Conservation (phyloP, 805 yeast genomes). For the Dipodascopsis tothii region DNA sequence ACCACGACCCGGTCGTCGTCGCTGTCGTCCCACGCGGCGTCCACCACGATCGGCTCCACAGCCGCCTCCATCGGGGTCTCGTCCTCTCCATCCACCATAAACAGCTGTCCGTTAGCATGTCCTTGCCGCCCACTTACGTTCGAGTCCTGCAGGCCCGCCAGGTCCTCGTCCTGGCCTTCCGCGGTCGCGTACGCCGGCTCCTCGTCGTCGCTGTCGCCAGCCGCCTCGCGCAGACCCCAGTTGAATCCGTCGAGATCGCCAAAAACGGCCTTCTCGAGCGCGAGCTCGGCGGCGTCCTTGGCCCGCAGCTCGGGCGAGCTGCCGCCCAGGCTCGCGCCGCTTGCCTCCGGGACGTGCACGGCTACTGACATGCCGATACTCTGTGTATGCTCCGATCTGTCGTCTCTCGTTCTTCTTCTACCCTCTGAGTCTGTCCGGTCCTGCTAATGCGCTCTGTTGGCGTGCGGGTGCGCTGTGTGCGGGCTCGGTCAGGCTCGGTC, state of each 20-base stretch:
- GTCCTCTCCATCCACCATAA: slow-evolving; percentile 29
- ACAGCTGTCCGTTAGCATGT: too few relatives aligned
- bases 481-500: too few relatives aligned
- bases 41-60: slow-evolving; percentile 23
- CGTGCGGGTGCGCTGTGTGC: too few relatives aligned
- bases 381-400: too few relatives aligned
- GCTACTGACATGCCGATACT: too few relatives aligned
- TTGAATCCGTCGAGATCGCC: slow-evolving; percentile 80
- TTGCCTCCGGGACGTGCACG: too few relatives aligned
- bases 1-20: slow-evolving; percentile 74
- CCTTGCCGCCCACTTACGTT: neutral
- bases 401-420: too few relatives aligned
- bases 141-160: slow-evolving; percentile 1
- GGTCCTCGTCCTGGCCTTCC: slow-evolving; percentile 7
- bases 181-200: slow-evolving; percentile 4
- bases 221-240: slow-evolving; percentile 49
- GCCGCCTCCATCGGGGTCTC: slow-evolving; percentile 30
- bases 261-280: slow-evolving; percentile 75
- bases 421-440: too few relatives aligned
- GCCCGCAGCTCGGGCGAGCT: too few relatives aligned
- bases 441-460: too few relatives aligned
- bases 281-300: slow-evolving; percentile 77
- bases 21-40: slow-evolving; percentile 75
- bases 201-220: slow-evolving; percentile 7
- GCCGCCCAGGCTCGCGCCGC: too few relatives aligned